phyloP scores from a whole-genome alignment of 2,329 filamentous ascomycete species.

The Botryotinia calthae region DNA sequence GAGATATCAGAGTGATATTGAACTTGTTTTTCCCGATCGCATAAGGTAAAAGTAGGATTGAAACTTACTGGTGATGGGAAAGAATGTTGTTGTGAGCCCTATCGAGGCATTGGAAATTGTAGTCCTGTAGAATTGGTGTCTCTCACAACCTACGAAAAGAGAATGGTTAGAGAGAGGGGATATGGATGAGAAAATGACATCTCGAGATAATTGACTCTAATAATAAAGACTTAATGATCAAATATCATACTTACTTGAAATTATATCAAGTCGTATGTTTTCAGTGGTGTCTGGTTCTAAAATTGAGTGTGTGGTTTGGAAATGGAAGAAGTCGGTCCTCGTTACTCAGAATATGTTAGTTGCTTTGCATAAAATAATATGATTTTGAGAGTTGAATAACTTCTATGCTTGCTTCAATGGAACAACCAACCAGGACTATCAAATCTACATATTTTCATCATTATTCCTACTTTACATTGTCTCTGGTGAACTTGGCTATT shows the following conservation, averaged over 20 bases:
- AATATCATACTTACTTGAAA: slow-evolving; percentile 29
- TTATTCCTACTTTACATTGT: slow-evolving; percentile 21
- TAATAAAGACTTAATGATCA: slow-evolving; percentile 19
- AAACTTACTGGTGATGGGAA: slow-evolving; percentile 38
- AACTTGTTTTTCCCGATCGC: slow-evolving; percentile 36
- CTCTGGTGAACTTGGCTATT: slow-evolving; percentile 5
- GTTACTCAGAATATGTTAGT: slow-evolving; percentile 28
- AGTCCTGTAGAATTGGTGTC: slow-evolving; percentile 31
- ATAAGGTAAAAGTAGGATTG: slow-evolving; percentile 32
- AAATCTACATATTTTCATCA: slow-evolving; percentile 17
- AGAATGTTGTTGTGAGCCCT: slow-evolving; percentile 36
- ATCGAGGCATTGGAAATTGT: slow-evolving; percentile 39
- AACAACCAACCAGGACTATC: slow-evolving; percentile 1
- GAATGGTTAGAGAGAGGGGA: slow-evolving; percentile 29
- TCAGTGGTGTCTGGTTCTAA: slow-evolving; percentile 22
- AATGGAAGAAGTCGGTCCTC: slow-evolving; percentile 19
- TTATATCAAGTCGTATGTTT: slow-evolving; percentile 23
- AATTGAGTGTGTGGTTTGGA: slow-evolving; percentile 19
- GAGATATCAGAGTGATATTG: slow-evolving; percentile 23
- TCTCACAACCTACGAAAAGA: slow-evolving; percentile 13
- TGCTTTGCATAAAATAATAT: slow-evolving; percentile 28
- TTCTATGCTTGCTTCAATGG: slow-evolving; percentile 10
- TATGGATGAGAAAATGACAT: slow-evolving; percentile 21
- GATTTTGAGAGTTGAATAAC: slow-evolving; percentile 22
- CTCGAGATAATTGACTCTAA: slow-evolving; percentile 22